Evolutionary conservation across 2,329 filamentous ascomycete species (phyloP).

Genomic region (Aspergillus fumigatus): DNA sequence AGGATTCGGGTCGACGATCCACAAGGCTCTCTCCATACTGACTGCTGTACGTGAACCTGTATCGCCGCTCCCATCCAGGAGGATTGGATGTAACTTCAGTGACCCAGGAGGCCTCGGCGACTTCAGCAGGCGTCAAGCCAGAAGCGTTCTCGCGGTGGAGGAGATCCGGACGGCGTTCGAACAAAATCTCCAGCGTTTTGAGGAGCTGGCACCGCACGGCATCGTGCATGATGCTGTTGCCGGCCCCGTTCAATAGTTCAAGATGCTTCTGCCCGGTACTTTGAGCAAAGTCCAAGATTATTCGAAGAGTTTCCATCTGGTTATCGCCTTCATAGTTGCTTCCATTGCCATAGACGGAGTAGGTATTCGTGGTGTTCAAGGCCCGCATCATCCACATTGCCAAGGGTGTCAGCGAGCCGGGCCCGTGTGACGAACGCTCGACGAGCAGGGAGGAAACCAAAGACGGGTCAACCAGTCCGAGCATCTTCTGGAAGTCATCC

Average conservation of each 20-base stretch:
- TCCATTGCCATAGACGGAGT: background rate
- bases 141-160: constrained; percentile 70
- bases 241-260: constrained; percentile 39
- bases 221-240: constrained; percentile 42
- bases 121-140: constrained; percentile 66
- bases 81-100: constrained; percentile 15
- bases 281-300: constrained; percentile 54
- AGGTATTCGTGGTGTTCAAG: constrained; percentile 4
- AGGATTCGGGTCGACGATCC: constrained; percentile 1
- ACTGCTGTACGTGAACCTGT: background rate
- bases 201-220: constrained; percentile 45
- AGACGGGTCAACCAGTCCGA: constrained; percentile 58
- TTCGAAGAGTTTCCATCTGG: constrained; percentile 42
- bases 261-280: constrained; percentile 46
- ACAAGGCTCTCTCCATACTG: background rate
- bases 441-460: constrained; percentile 33
- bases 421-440: constrained; percentile 24
- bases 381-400: constrained; percentile 50
- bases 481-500: constrained; percentile 50
- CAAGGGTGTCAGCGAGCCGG: constrained; percentile 44
- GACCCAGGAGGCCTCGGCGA: constrained; percentile 27
- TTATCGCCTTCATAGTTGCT: constrained; percentile 16
- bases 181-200: constrained; percentile 49
- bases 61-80: constrained; percentile 1
- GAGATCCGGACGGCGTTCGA: constrained; percentile 56